phyloP scores from a whole-genome alignment of 495 filamentous ascomycete genomes.

The Tuber borchii region DNA sequence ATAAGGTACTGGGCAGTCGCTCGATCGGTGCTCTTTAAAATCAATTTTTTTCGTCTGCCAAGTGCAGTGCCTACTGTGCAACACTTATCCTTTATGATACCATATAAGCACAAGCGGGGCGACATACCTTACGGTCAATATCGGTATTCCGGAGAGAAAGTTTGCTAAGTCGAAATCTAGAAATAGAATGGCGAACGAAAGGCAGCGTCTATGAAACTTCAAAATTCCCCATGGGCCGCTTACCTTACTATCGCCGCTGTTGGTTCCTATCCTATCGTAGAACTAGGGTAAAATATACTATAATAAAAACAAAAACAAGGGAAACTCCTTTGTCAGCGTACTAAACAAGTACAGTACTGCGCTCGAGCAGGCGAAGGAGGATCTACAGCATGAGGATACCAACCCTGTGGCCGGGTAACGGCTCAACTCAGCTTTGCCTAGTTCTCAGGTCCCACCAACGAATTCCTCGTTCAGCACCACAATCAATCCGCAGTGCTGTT shows the following conservation, averaged over 20 bases:
- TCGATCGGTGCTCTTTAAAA: neutral
- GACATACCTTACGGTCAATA: neutral
- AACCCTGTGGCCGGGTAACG: neutral
- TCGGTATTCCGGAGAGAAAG: neutral
- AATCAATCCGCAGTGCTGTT: constrained; percentile 30
- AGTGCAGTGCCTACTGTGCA: neutral
- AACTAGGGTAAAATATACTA: neutral
- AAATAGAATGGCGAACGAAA: neutral
- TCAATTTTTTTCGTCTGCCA: neutral
- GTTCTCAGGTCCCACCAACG: constrained; percentile 20
- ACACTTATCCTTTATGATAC: neutral
- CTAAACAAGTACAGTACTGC: too few species aligned
- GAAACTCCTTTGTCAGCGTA: neutral
- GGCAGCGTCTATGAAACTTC: neutral
- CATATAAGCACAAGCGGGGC: neutral
- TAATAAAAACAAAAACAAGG: neutral
- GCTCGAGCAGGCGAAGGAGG: neutral
- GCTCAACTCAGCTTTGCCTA: neutral
- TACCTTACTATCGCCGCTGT: neutral
- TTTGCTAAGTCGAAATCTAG: neutral
- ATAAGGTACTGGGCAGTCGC: neutral
- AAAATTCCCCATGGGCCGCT: neutral
- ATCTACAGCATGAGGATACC: neutral
- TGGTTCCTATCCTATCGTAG: neutral
- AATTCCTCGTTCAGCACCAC: constrained; percentile 7